A percentile compares a stretch with the other conserved stretches of the same genome.
Evolutionary conservation across 1,139 yeast species (phyloP).

Genomic region (Scheffersomyces cryptocercus): DNA sequence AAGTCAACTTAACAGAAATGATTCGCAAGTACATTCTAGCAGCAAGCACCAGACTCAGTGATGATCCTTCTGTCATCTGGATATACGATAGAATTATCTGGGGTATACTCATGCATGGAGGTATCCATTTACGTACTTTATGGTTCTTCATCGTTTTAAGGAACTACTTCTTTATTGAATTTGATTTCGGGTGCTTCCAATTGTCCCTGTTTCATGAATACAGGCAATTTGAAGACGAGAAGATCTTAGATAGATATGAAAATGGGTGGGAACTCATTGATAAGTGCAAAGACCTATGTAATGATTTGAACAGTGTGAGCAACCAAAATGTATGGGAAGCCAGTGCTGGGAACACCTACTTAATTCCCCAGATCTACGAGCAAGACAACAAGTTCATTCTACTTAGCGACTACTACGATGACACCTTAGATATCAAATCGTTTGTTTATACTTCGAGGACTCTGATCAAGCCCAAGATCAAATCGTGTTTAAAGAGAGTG

Average conservation of each 20-base stretch:
- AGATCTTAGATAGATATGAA: slow-evolving; percentile 12
- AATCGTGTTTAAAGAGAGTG: slow-evolving; percentile 18
- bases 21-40: slow-evolving; percentile 34
- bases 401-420: slow-evolving; percentile 8
- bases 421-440: background rate
- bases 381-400: slow-evolving; percentile 6
- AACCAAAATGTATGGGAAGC: slow-evolving; percentile 19
- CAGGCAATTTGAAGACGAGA: slow-evolving; percentile 12
- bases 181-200: slow-evolving; percentile 25
- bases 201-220: slow-evolving; percentile 14
- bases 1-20: slow-evolving; percentile 24
- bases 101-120: slow-evolving; percentile 45
- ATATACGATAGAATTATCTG: slow-evolving; percentile 39
- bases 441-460: slow-evolving; percentile 15
- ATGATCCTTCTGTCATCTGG: slow-evolving; percentile 34
- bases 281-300: slow-evolving; percentile 12
- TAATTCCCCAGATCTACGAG: slow-evolving; percentile 25
- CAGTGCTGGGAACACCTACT: slow-evolving; percentile 12
- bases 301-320: slow-evolving; percentile 9
- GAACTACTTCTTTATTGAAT: slow-evolving; percentile 23
- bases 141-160: slow-evolving; percentile 41
- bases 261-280: slow-evolving; percentile 26
- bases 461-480: slow-evolving; percentile 17
- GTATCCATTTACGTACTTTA: slow-evolving; percentile 38
- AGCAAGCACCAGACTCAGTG: slow-evolving; percentile 24